phyloP scores from a whole-genome alignment of 331 rosid species.

The Spiraea crenata region DNA sequence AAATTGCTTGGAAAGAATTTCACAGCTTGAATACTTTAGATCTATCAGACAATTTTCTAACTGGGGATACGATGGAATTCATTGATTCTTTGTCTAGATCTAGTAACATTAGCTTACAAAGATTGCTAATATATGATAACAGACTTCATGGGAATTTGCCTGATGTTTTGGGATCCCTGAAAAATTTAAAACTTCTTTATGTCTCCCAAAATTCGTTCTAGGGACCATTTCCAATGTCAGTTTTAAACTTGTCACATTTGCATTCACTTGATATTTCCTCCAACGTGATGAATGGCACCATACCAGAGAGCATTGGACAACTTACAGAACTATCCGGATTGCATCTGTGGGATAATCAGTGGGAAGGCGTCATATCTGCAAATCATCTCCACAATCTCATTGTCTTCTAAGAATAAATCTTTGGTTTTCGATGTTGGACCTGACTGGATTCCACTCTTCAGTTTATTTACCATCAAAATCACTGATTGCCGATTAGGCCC shows the following conservation, averaged over 20 bases:
- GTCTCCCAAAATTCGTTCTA: background rate
- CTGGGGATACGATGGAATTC: background rate
- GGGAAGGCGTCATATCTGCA: slow-evolving; percentile 1
- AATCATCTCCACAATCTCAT: background rate
- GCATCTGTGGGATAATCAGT: background rate
- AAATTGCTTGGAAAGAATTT: background rate
- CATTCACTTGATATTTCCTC: background rate
- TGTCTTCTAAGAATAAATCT: background rate
- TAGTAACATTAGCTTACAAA: background rate
- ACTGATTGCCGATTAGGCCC: slow-evolving; percentile 1
- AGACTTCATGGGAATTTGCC: slow-evolving; percentile 10
- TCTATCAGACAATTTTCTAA: background rate
- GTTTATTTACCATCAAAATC: background rate
- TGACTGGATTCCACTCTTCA: slow-evolving; percentile 13
- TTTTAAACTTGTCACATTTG: slow-evolving; percentile 5
- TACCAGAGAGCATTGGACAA: slow-evolving; percentile 3
- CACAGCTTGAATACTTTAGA: background rate
- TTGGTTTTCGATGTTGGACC: background rate
- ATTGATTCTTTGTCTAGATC: slow-evolving; percentile 1
- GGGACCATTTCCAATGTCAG: slow-evolving; percentile 2
- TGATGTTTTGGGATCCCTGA: background rate
- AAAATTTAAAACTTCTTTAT: background rate
- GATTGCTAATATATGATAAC: background rate
- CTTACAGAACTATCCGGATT: slow-evolving; percentile 1
- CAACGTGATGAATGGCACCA: slow-evolving; percentile 7